Evolutionary conservation across 257 asterid species (phyloP).

Genomic region (Oldenlandia corymbosa): DNA sequence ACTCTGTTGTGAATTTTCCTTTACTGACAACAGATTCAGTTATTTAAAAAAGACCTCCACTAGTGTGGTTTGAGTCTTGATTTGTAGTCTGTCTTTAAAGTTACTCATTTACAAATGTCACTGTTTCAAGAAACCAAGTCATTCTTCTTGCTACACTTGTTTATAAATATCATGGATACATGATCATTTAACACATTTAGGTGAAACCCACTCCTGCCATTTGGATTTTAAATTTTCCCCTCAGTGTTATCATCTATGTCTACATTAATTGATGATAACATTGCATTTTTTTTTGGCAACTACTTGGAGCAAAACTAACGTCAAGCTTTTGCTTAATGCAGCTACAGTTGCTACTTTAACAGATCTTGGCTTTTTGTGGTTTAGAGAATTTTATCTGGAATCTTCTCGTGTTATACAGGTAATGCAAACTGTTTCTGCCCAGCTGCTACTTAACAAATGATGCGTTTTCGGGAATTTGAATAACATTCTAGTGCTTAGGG

Average conservation of each 20-base stretch:
- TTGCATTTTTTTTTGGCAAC: conserved; percentile 6
- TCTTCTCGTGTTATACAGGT: conserved; percentile 99
- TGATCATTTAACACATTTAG: neutral
- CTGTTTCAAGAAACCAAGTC: neutral
- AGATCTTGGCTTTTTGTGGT: conserved; percentile 98
- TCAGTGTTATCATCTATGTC: neutral
- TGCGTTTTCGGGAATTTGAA: no score
- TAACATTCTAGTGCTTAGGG: no score
- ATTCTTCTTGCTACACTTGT: neutral
- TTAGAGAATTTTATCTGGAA: conserved; percentile 97
- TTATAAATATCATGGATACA: neutral
- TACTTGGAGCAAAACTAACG: conserved; percentile 24
- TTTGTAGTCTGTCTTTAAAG: no score
- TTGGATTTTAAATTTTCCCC: neutral
- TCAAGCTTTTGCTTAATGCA: conserved; percentile 44
- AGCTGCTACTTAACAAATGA: no score
- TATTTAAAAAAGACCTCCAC: no score
- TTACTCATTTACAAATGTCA: neutral
- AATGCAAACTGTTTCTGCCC: conserved; percentile 9
- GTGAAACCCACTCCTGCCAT: neutral
- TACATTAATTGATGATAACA: neutral
- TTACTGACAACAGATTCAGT: no score
- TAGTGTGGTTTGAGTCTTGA: no score
- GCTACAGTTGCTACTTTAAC: conserved; percentile 76
- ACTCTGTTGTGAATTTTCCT: neutral